These are phyloP conservation scores for Plasmodium knowlesi DNA, from an alignment of 169 alveolate genomes.

Conservation along the genomic window DNA sequence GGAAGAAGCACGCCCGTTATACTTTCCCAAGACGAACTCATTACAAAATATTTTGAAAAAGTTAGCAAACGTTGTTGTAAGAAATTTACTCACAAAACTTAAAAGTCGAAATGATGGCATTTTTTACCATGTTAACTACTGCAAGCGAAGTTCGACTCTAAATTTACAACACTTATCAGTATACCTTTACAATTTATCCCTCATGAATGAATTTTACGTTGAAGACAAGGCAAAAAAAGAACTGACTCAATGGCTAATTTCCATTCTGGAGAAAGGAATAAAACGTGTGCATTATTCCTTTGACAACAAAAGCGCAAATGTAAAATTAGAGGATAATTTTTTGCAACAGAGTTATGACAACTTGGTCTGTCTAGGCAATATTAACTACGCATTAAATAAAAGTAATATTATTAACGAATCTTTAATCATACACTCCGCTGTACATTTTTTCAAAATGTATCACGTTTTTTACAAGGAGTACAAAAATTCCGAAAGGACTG, in stretches of 20 bases:
- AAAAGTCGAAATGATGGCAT: slow-evolving; percentile 7
- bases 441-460: slow-evolving; percentile 51
- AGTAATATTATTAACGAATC: slow-evolving; percentile 34
- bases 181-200: slow-evolving; percentile 33
- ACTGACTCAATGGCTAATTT: not conserved
- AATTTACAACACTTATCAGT: slow-evolving; percentile 53
- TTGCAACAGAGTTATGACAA: slow-evolving; percentile 39
- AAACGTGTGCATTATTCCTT: slow-evolving; percentile 4
- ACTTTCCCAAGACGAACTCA: not conserved
- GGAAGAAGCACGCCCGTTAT: not conserved
- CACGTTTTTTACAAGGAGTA: slow-evolving; percentile 9
- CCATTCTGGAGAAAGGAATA: slow-evolving; percentile 27
- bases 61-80: slow-evolving; percentile 16
- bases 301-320: slow-evolving; percentile 14
- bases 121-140: not conserved
- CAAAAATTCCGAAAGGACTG: not conserved
- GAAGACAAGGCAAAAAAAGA: not conserved
- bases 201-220: slow-evolving; percentile 15
- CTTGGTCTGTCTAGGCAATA: slow-evolving; percentile 60
- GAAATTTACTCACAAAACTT: slow-evolving; percentile 23
- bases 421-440: slow-evolving; percentile 9
- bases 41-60: slow-evolving; percentile 20
- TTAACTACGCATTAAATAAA: slow-evolving; percentile 70
- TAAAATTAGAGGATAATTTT: slow-evolving; percentile 1
- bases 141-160: slow-evolving; percentile 15